Evolutionary conservation across 352 stramenopile species (phyloP), one percentile per base, ranked within the genome.

Genomic region (Phytophthora lateralis): DNA sequence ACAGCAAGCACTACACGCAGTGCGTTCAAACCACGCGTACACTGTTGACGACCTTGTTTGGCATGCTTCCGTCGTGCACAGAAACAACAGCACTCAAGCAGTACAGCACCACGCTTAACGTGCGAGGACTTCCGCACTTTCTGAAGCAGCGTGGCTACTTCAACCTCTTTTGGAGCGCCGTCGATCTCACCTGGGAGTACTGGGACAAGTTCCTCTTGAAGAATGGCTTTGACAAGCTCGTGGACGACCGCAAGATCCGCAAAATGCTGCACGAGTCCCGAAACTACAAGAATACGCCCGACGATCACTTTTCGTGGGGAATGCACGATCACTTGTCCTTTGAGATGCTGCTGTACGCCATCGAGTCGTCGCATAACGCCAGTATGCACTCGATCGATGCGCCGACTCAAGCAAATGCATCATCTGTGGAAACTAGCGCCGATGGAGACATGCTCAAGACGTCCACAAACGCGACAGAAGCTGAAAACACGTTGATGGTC

Each of bases 261-360:
- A 77, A 80, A 50, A 83, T 89, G 75, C 64, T 91, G 29, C 82
- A 88, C 20, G 79, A 89, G 15, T 66, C 64, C 7, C 75, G 66
- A 12, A 60, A 77, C 8, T 80, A 88, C 61, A 78, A 82, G 58
- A 86, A 86, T 49, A 78, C 55, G 24, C 66, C 76, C 3, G 80
- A 89, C 27, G 82, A 91, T 29, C 78, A 85, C 43, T 87, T 88
- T 35, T 83, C 71, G 0, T 89, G 78, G 74, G 82, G 80, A 4
- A 86, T 89, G 60, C 82, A 91, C 51, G 82, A 91, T 59, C 66
- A 89, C 26, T 55, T 89, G 52, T 88, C 77, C 34, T 91, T 89
- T 26, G 79, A 89, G 26, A 89, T 91, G 79, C 63, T 89, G 14
- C 29, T 90, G 52, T 75, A 87, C 42, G 79, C 78, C 17, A 82